Evolutionary conservation across 2,329 filamentous ascomycete species (phyloP).

Genomic region (Colletotrichum acutatum): DNA sequence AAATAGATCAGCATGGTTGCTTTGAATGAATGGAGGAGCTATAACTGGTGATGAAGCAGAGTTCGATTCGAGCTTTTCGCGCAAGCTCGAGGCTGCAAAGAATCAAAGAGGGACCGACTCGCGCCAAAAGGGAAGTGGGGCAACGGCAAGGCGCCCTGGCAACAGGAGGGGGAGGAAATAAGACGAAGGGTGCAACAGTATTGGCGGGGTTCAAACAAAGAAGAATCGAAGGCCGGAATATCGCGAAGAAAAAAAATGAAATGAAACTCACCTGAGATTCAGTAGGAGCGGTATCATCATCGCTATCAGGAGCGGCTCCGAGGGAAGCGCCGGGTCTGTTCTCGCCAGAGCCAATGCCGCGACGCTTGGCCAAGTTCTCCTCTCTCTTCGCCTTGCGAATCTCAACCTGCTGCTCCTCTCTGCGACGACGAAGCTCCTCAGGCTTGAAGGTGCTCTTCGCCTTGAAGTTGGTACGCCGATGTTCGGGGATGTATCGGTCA

Average conservation of each 20-base stretch:
- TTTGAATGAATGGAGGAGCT: not conserved
- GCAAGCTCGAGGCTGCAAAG: conserved; percentile 8
- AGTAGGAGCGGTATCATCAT: conserved; percentile 94
- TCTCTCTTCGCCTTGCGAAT: conserved; percentile 99
- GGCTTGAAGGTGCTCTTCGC: conserved; percentile 99
- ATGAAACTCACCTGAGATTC: conserved; percentile 86
- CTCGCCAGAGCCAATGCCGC: conserved; percentile 88
- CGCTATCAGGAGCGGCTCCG: conserved; percentile 92
- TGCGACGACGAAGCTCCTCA: conserved; percentile 96
- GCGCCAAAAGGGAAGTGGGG: conserved; percentile 33
- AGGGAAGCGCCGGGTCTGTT: conserved; percentile 83
- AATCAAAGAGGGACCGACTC: conserved; percentile 16
- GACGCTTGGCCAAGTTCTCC: conserved; percentile 97
- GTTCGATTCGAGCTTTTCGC: not conserved
- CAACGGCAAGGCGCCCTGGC: conserved; percentile 32
- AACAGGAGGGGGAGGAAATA: conserved; percentile 35
- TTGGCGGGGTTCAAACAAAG: conserved; percentile 36
- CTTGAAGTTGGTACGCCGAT: conserved; percentile 99
- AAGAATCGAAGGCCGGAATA: conserved; percentile 7
- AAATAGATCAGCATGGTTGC: conserved; percentile 41
- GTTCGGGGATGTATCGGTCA: conserved; percentile 99
- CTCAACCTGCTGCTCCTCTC: conserved; percentile 99
- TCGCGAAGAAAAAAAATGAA: conserved; percentile 23
- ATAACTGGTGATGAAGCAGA: not conserved
- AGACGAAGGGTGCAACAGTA: conserved; percentile 28